Conservation (phyloP, 2,329 filamentous ascomycete species). For the Cadophora sp. region DNA sequence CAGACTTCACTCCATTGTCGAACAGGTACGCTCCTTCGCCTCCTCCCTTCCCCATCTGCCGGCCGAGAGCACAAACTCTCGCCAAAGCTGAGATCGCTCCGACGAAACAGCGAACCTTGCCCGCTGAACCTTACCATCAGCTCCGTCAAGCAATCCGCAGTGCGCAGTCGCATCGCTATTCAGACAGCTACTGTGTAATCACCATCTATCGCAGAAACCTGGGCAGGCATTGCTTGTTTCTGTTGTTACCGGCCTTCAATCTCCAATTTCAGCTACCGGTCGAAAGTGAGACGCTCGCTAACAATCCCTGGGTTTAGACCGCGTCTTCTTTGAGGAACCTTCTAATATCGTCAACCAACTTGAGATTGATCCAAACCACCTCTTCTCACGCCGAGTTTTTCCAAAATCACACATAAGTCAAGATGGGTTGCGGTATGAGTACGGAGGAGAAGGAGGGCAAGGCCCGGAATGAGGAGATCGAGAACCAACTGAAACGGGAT, state of each 20-base stretch:
- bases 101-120: constrained; percentile 8
- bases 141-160: not conserved
- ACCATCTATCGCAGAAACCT: not conserved
- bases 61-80: not conserved
- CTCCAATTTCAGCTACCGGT: constrained; percentile 2
- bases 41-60: not conserved
- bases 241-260: not conserved
- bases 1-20: not conserved
- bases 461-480: constrained; percentile 99
- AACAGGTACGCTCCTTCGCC: not conserved
- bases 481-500: constrained; percentile 98
- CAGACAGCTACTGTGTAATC: not conserved
- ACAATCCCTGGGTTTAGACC: constrained; percentile 15
- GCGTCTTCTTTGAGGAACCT: constrained; percentile 1
- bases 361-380: constrained; percentile 17
- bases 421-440: constrained; percentile 99
- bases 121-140: constrained; percentile 1
- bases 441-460: constrained; percentile 99
- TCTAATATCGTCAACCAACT: constrained; percentile 1
- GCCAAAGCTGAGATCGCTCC: constrained; percentile 12
- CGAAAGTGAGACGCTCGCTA: constrained; percentile 19
- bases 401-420: constrained; percentile 54
- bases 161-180: constrained; percentile 1
- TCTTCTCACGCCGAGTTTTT: constrained; percentile 13
- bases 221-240: constrained; percentile 9